phyloP scores from a whole-genome alignment of 352 stramenopile species.

The Globisporangium orthogonon region DNA sequence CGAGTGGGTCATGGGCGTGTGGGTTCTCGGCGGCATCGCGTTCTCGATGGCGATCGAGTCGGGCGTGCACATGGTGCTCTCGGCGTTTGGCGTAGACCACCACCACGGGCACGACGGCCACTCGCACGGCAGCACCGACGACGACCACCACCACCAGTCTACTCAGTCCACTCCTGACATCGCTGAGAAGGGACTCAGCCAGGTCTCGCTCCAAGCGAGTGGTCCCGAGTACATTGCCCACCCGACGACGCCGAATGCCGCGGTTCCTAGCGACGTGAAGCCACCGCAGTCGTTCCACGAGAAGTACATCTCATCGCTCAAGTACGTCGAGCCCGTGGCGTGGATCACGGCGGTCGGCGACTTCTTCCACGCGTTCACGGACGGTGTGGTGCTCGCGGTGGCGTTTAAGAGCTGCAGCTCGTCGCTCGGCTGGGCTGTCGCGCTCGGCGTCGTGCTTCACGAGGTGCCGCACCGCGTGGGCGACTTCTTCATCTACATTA shows the following conservation, averaged over 20 bases:
- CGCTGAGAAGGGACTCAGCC: constrained; percentile 4
- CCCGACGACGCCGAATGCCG: not conserved
- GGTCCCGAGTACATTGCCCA: constrained; percentile 2
- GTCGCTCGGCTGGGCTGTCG: constrained; percentile 16
- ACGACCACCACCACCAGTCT: constrained; percentile 8
- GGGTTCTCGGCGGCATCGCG: constrained; percentile 21
- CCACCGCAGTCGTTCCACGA: constrained; percentile 2
- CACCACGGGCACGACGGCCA: constrained; percentile 10
- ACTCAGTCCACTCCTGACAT: not conserved
- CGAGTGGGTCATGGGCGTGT: constrained; percentile 26
- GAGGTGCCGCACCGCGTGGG: constrained; percentile 19
- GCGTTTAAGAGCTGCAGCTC: constrained; percentile 20
- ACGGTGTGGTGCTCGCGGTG: constrained; percentile 18
- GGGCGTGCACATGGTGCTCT: constrained; percentile 20
- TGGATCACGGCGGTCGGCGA: constrained; percentile 22
- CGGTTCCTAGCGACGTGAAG: not conserved
- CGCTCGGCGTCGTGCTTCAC: constrained; percentile 20
- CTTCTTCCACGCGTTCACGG: constrained; percentile 21
- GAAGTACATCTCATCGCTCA: constrained; percentile 10
- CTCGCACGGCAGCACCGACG: not conserved
- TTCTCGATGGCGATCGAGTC: constrained; percentile 27
- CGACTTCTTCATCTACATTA: constrained; percentile 22
- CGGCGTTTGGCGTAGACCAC: constrained; percentile 16
- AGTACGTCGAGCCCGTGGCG: constrained; percentile 14
- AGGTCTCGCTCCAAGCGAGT: not conserved